Percentiles rank a stretch among this genome's conserved stretches.
Evolutionary conservation across 257 asterid genomes (phyloP).

Genomic region (Plantago ovata): DNA sequence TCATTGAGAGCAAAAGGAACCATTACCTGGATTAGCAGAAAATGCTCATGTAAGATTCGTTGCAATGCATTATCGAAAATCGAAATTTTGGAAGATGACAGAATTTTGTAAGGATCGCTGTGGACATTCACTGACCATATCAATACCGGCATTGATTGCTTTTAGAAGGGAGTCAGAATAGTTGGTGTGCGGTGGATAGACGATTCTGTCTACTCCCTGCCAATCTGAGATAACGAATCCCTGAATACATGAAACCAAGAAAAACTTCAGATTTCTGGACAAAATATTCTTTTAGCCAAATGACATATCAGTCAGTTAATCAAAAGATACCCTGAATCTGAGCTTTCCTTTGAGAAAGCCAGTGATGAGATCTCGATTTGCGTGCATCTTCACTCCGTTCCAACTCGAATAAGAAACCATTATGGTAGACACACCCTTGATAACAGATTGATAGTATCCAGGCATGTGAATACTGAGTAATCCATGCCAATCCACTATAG

Average conservation of each 20-base stretch:
- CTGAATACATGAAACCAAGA: slow-evolving; percentile 16
- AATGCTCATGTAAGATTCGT: neutral
- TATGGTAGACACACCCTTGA: slow-evolving; percentile 43
- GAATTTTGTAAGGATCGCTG: no score
- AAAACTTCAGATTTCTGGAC: neutral
- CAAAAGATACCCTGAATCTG: slow-evolving; percentile 30
- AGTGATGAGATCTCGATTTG: slow-evolving; percentile 32
- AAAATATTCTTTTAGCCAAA: neutral
- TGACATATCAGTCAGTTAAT: neutral
- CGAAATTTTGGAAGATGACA: no score
- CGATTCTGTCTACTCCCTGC: slow-evolving; percentile 41
- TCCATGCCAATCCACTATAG: slow-evolving; percentile 32
- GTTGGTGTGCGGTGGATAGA: slow-evolving; percentile 29
- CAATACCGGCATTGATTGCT: slow-evolving; percentile 44
- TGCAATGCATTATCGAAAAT: no score
- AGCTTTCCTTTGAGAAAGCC: slow-evolving; percentile 42
- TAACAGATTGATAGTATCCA: slow-evolving; percentile 32
- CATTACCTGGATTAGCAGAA: slow-evolving; percentile 35
- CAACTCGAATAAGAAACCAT: slow-evolving; percentile 51
- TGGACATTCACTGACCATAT: slow-evolving; percentile 33
- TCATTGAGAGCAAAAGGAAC: slow-evolving; percentile 38
- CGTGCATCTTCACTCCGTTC: slow-evolving; percentile 49
- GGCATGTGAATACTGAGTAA: slow-evolving; percentile 49
- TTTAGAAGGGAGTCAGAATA: slow-evolving; percentile 29
- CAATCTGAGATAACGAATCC: slow-evolving; percentile 50